These are phyloP conservation scores for Fibroporia radiculosa DNA, from an alignment of 768 basidiomycete genomes.

Conservation along the genomic window DNA sequence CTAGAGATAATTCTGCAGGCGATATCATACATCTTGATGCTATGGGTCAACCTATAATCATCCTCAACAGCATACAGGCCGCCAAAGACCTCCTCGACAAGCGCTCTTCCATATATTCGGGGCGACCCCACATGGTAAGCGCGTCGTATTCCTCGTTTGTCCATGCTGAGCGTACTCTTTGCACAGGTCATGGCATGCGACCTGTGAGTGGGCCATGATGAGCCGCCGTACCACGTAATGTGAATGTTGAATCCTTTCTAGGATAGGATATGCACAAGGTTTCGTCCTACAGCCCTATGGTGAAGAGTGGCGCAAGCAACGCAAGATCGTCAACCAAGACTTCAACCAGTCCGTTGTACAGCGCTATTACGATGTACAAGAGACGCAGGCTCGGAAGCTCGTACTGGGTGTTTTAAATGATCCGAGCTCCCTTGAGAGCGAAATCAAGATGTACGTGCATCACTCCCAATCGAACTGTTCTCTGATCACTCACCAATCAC, in stretches of 20 bases:
- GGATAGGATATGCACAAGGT: neutral
- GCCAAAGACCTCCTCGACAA: constrained; percentile 33
- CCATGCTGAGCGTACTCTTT: neutral
- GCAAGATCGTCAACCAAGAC: neutral
- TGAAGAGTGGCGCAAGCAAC: neutral
- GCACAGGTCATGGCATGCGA: constrained; percentile 1
- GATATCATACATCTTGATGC: constrained; percentile 14
- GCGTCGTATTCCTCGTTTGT: constrained; percentile 12
- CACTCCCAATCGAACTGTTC: too few relatives aligned
- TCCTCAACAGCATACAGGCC: constrained; percentile 28
- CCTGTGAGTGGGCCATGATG: neutral
- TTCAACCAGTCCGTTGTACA: neutral
- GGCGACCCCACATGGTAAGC: constrained; percentile 22
- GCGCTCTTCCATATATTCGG: constrained; percentile 31
- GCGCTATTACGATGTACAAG: neutral
- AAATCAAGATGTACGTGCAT: too few relatives aligned
- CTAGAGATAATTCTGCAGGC: constrained; percentile 11
- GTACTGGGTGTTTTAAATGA: neutral
- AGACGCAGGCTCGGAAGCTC: neutral
- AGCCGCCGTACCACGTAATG: too few relatives aligned
- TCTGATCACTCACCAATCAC: too few relatives aligned
- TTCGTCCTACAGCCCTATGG: neutral
- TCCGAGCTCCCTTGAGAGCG: neutral
- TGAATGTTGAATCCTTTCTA: too few relatives aligned
- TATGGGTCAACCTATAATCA: constrained; percentile 21